A percentile compares a stretch with the other conserved stretches of the same genome.
Conservation (phyloP, 495 filamentous ascomycete species). For the Penicillium fimorum region DNA sequence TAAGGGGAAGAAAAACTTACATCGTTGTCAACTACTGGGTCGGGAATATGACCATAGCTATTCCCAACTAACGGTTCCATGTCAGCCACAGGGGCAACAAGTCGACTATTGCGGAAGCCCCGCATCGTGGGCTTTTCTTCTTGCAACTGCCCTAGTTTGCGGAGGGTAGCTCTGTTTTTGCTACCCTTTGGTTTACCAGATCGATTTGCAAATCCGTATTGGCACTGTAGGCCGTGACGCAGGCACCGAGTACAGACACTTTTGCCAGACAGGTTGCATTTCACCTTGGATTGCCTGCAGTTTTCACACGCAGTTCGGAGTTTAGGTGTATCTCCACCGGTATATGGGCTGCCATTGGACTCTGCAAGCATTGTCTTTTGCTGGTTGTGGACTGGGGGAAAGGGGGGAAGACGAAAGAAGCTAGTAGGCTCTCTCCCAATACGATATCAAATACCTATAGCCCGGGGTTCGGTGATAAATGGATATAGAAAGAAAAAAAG, state of each 20-base stretch:
- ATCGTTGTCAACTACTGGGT: conserved; percentile 24
- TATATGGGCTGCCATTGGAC: conserved; percentile 24
- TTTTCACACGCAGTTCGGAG: conserved; percentile 49
- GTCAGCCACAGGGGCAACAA: conserved; percentile 17
- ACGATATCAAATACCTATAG: conserved; percentile 1
- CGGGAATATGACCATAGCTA: conserved; percentile 16
- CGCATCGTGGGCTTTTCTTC: conserved; percentile 30
- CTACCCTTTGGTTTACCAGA: conserved; percentile 50
- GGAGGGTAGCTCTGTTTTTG: conserved; percentile 46
- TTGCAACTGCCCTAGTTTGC: conserved; percentile 43
- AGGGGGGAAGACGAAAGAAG: conserved; percentile 1
- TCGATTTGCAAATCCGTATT: conserved; percentile 46
- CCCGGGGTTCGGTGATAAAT: conserved; percentile 5
- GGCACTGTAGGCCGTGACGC: conserved; percentile 45
- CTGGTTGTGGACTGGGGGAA: background rate
- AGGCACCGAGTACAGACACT: conserved; percentile 44
- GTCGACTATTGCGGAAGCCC: conserved; percentile 21
- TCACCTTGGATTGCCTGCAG: conserved; percentile 49
- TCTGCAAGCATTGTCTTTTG: conserved; percentile 34
- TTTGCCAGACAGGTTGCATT: conserved; percentile 45
- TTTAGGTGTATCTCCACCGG: conserved; percentile 34
- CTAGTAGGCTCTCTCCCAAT: conserved; percentile 8
- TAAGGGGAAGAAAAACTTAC: conserved; percentile 10
- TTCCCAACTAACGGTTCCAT: conserved; percentile 15
- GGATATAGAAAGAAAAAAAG: background rate